Evolutionary conservation across 331 rosid genomes (phyloP), one percentile per base, ranked within the genome.

Genomic region (Acacia concinna): DNA sequence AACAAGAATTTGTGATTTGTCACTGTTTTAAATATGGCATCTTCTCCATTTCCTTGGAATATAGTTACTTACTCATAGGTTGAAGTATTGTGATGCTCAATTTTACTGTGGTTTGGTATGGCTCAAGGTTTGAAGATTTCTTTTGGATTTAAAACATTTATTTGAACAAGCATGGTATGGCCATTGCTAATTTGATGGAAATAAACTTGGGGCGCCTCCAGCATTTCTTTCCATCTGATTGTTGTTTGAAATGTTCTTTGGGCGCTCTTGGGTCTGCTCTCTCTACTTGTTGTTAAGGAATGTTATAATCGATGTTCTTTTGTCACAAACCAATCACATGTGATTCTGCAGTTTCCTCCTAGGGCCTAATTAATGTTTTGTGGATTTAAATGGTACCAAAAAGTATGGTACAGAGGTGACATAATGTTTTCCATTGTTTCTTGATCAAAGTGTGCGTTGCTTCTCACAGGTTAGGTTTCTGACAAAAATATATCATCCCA

Each of bases 401-500:
- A 10, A 9, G 6, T 52, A 56, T 3, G 23, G 62, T 54, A 21
- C 23, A 14, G 67, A 40, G 59, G 13, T 43, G 67, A 54, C 51
- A 74, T 49, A 35, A 23, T 49, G 21, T 35, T 59, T 70, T 11
- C 37, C 30, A 10, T 32, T 38, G 23, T 21, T 84, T 68, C 59
- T 18, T 85, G 41, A 54, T 27, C 37, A 30, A 34, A 14, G 2
- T 38, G 28, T 70, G 59, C 57, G 38, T 75, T 79, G 68, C 65
- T 64, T 60, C 68, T 38, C 47, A 30, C 96, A 94, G 98, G 98
- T 94, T 77, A 90, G 98, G 73, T 94, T 94, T 81, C 90, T 94
- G 47, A 94, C 98, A 59, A 94, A 94, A 84, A 94, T 94, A 79
- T 94, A 94, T 84, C 98, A 94, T 78, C 98, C 98, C 1, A 94